Evolutionary conservation across 192 early-diverging fungal species (phyloP), one percentile per base, ranked within the genome.

Genomic region (Hyaloraphidium curvatum): DNA sequence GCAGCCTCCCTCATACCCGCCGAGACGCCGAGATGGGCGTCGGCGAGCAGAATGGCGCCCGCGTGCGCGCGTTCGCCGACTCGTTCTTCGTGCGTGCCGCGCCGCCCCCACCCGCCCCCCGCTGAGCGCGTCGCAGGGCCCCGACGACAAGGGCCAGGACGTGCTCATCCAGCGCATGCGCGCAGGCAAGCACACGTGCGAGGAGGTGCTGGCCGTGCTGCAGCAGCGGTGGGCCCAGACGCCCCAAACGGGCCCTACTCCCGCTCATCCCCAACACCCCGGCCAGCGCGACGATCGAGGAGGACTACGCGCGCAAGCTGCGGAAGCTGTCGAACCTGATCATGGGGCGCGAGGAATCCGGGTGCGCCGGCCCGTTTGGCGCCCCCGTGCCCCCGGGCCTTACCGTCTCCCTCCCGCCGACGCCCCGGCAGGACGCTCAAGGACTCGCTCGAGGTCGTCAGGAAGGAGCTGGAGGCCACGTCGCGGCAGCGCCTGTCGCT

Each of bases 241-340:
- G 21, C 28, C 19, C 14, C 7, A 50, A 50, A 13, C 21, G 28
- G 21, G 5, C 21, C 14, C n/a, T 50, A 13, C 21, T 50, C 7
- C n/a, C 28, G 14, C 5, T 16, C 9, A 22, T 19, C 28, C 28
- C 21, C n/a, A 7, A 13, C 28, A 26, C 28, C 21, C 28, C 14
- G 7, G 5, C 21, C 21, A 56, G 43, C 13, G 52, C 52, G 1
- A 16, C 59, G 7, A 76, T 77, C 31, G 75, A 77, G 43, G 73
- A 77, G 54, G 73, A 77, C 11, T 77, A 76, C 41, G 72, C 67
- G 13, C 73, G 62, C 37, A 40, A 67, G n/a, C 37, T 77, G 37
- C 39, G 62, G 1, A 70, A 70, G 52, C 61, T 77, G 7, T 59
- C 72, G 2, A 73, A 73, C 55, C 54, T 50, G 13, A 70, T 76